Conservation (phyloP, 2,329 filamentous ascomycete genomes). For the Colletotrichum sp. region DNA sequence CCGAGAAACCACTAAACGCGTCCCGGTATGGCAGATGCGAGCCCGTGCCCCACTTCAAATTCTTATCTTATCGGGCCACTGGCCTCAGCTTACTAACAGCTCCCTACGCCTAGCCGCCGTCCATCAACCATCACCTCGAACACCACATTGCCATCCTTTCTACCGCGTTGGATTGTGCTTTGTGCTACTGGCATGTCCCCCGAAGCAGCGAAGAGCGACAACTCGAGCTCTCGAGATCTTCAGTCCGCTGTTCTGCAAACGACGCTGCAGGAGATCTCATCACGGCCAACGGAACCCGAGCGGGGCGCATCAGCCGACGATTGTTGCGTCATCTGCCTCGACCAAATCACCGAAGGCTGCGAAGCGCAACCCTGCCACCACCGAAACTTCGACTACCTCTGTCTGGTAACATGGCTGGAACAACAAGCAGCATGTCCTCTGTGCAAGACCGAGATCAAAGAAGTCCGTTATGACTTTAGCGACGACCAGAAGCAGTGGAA, state of each 20-base stretch:
- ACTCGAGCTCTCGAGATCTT: slow-evolving; percentile 36
- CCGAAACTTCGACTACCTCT: slow-evolving; percentile 83
- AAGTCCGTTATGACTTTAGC: slow-evolving; percentile 64
- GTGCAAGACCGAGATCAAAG: slow-evolving; percentile 65
- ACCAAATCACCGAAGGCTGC: slow-evolving; percentile 73
- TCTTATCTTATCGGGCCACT: background rate
- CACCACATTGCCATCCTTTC: background rate
- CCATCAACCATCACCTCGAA: background rate
- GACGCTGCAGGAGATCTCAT: slow-evolving; percentile 48
- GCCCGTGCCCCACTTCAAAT: background rate
- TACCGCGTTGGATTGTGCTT: background rate
- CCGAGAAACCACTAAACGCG: slow-evolving; percentile 16
- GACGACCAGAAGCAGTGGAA: slow-evolving; percentile 52
- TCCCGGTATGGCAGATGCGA: background rate
- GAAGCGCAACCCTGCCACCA: slow-evolving; percentile 80
- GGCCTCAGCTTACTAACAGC: background rate
- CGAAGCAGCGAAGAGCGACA: slow-evolving; percentile 2
- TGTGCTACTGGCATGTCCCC: slow-evolving; percentile 9
- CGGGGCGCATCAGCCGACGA: slow-evolving; percentile 22
- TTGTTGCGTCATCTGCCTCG: slow-evolving; percentile 88
- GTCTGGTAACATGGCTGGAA: slow-evolving; percentile 82
- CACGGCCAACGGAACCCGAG: slow-evolving; percentile 16
- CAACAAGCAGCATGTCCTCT: slow-evolving; percentile 77
- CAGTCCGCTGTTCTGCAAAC: slow-evolving; percentile 47
- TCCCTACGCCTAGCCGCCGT: background rate